These are phyloP conservation scores for Leishmania tropica DNA, from an alignment of 208 protist species.

Conservation along the genomic window DNA sequence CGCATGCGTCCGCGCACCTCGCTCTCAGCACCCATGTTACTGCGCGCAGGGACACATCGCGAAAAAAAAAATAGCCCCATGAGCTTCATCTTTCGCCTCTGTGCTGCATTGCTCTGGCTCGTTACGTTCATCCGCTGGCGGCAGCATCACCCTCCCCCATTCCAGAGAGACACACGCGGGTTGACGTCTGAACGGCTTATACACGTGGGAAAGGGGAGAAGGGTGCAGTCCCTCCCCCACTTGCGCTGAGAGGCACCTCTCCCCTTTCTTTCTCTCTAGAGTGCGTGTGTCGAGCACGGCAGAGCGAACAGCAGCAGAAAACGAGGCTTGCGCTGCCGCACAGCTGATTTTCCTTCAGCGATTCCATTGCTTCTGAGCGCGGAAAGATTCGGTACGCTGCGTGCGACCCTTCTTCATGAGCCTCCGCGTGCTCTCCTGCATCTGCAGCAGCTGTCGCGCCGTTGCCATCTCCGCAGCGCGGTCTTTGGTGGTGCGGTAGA, in stretches of 20 bases:
- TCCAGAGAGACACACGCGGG: not conserved
- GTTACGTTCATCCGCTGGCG: not conserved
- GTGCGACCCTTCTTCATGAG: slow-evolving; percentile 48
- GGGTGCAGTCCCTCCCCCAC: not conserved
- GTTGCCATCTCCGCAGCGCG: slow-evolving; percentile 47
- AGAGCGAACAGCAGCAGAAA: not conserved
- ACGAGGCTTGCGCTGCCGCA: not conserved
- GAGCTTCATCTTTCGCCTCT: not conserved
- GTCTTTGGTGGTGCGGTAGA: slow-evolving; percentile 25
- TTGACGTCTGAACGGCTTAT: not conserved
- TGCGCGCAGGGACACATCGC: not conserved
- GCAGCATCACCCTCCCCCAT: not conserved
- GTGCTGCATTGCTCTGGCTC: not conserved
- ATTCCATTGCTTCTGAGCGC: slow-evolving; percentile 48
- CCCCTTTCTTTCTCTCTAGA: too few relatives aligned
- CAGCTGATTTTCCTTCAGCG: not conserved
- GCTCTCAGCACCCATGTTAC: not conserved
- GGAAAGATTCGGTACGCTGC: slow-evolving; percentile 47
- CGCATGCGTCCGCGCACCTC: not conserved
- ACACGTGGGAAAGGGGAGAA: not conserved
- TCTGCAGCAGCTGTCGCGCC: slow-evolving; percentile 59
- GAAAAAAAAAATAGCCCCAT: not conserved
- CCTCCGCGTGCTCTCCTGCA: slow-evolving; percentile 52
- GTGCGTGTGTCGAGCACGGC: not conserved
- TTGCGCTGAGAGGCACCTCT: not conserved